A percentile compares a stretch with the other conserved stretches of the same genome.
Conservation (phyloP, 148 eudicot species). For the Beta vulgaris region DNA sequence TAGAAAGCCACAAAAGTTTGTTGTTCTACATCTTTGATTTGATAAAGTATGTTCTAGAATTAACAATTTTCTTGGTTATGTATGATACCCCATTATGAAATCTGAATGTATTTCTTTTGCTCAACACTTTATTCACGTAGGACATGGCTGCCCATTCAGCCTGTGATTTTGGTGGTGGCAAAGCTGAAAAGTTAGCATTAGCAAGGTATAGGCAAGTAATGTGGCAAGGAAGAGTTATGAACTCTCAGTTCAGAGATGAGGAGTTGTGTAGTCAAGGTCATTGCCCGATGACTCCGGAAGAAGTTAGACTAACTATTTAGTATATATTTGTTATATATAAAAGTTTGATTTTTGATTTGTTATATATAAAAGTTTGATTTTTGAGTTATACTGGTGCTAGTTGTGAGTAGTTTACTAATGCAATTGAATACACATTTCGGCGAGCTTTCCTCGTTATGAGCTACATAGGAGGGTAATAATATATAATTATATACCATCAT, state of each 20-base stretch:
- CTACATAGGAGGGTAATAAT: constrained; percentile 56
- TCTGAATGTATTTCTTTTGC: not conserved
- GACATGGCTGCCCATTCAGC: constrained; percentile 99
- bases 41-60: constrained; percentile 60
- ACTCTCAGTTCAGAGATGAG: constrained; percentile 92
- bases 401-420: constrained; percentile 25
- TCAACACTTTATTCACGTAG: constrained; percentile 41
- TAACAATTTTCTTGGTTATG: not conserved
- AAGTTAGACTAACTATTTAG: constrained; percentile 86
- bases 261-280: constrained; percentile 92
- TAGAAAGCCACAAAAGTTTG: constrained; percentile 59
- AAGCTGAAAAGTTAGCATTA: constrained; percentile 84
- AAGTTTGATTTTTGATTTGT: no score
- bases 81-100: not conserved
- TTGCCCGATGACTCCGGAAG: constrained; percentile 97
- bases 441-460: constrained; percentile 47
- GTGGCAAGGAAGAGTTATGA: constrained; percentile 95
- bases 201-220: constrained; percentile 84
- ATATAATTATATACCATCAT: not conserved
- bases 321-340: no score
- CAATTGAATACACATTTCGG: constrained; percentile 38
- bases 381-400: no score
- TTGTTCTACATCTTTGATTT: constrained; percentile 86
- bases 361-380: no score
- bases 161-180: constrained; percentile 97